Percentiles rank a stretch among this genome's conserved stretches.
These are phyloP conservation scores for Aspergillus alliaceus DNA, from an alignment of 2,329 filamentous ascomycete genomes.

Conservation along the genomic window DNA sequence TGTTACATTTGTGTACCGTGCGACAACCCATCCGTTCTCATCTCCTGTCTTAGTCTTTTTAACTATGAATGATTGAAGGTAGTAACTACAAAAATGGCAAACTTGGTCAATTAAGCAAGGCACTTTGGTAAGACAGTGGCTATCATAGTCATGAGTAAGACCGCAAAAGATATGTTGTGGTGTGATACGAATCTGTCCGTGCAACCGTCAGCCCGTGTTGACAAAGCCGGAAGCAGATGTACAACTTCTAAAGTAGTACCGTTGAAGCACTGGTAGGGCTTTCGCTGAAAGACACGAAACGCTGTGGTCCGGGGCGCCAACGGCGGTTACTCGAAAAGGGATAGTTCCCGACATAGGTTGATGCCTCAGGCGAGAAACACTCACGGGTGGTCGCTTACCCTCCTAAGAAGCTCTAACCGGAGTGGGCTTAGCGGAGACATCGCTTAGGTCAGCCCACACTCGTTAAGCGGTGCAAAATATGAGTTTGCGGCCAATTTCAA, in stretches of 20 bases:
- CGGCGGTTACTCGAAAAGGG: not conserved
- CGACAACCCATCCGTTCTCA: conserved; percentile 9
- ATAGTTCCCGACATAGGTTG: not conserved
- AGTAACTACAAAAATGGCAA: conserved; percentile 4
- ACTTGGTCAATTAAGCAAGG: not conserved
- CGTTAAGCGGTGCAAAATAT: conserved; percentile 42
- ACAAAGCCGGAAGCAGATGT: too few relatives aligned
- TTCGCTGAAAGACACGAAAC: too few relatives aligned
- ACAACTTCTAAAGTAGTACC: too few relatives aligned
- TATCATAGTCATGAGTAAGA: not conserved
- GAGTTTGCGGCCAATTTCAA: conserved; percentile 34
- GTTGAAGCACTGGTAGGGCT: not conserved
- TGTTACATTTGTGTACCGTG: conserved; percentile 2
- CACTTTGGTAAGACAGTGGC: not conserved
- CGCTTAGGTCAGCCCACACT: conserved; percentile 47
- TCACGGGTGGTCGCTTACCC: conserved; percentile 10
- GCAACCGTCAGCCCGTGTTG: not conserved
- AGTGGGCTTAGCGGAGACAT: conserved; percentile 16
- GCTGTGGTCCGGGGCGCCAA: not conserved
- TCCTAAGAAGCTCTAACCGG: not conserved
- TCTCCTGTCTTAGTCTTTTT: not conserved
- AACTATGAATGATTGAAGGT: not conserved
- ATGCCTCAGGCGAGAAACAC: conserved; percentile 20
- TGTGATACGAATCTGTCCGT: not conserved
- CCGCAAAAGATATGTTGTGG: not conserved